These are phyloP conservation scores for Onygenales sp. DNA, from an alignment of 2,329 filamentous ascomycete species.

Conservation along the genomic window DNA sequence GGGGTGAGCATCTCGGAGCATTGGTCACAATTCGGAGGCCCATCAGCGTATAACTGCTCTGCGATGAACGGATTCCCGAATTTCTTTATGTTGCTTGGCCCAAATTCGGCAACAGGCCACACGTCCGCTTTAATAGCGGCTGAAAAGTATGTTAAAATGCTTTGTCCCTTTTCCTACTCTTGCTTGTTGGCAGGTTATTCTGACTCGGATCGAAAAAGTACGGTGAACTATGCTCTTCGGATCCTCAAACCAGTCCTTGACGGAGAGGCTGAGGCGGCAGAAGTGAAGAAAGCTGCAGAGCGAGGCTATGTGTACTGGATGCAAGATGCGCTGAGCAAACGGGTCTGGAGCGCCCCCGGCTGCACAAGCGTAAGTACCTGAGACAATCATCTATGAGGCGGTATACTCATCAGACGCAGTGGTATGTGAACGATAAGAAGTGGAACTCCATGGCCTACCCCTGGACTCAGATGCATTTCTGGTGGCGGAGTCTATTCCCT, in stretches of 20 bases:
- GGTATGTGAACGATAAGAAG: constrained; percentile 18
- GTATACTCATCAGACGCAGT: constrained; percentile 2
- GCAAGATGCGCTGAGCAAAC: constrained; percentile 34
- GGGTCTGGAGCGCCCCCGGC: constrained; percentile 27
- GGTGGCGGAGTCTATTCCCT: constrained; percentile 20
- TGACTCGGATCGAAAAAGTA: background rate
- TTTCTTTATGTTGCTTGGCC: constrained; percentile 25
- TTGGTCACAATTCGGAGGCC: constrained; percentile 38
- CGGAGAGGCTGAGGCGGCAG: constrained; percentile 33
- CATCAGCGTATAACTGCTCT: constrained; percentile 51
- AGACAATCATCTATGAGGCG: background rate
- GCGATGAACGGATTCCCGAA: constrained; percentile 43
- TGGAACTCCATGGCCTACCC: constrained; percentile 21
- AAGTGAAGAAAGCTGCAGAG: constrained; percentile 39
- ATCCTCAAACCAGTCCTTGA: constrained; percentile 45
- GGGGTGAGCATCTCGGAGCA: constrained; percentile 15
- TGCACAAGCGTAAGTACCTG: background rate
- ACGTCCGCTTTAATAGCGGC: constrained; percentile 48
- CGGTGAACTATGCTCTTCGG: constrained; percentile 40
- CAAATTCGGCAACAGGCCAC: constrained; percentile 24
- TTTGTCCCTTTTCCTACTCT: background rate
- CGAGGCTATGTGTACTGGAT: constrained; percentile 36
- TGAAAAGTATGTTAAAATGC: constrained; percentile 38
- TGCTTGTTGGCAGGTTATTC: background rate
- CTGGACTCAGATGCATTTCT: constrained; percentile 19